Percentiles rank a stretch among this genome's conserved stretches.
Evolutionary conservation across 352 stramenopile genomes (phyloP).

Genomic region (Globisporangium carolinianum): DNA sequence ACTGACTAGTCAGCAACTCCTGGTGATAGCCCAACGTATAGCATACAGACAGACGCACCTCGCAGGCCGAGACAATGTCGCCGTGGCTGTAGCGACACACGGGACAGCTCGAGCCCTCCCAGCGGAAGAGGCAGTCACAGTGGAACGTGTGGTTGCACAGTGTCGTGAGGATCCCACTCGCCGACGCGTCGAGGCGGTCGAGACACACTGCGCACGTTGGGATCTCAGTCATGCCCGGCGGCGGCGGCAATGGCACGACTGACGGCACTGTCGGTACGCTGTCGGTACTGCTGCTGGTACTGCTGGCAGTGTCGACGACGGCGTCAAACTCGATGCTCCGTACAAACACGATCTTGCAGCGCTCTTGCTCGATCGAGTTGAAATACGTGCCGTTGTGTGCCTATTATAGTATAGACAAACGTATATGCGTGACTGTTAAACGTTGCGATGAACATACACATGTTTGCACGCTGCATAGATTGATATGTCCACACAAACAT

Average conservation of each 20-base stretch:
- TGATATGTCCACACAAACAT: no score
- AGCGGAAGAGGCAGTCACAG: slow-evolving; percentile 93
- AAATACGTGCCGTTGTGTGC: slow-evolving; percentile 88
- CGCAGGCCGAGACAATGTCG: slow-evolving; percentile 89
- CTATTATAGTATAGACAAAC: slow-evolving; percentile 8
- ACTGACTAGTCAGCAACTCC: background rate
- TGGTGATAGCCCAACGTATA: background rate
- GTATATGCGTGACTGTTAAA: background rate
- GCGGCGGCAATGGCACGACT: slow-evolving; percentile 23
- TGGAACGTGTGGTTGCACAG: slow-evolving; percentile 98
- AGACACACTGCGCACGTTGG: slow-evolving; percentile 90
- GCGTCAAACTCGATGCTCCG: slow-evolving; percentile 82
- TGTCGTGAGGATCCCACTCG: slow-evolving; percentile 92
- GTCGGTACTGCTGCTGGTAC: slow-evolving; percentile 1
- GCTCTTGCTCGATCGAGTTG: slow-evolving; percentile 89
- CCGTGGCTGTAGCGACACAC: slow-evolving; percentile 96
- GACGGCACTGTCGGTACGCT: background rate
- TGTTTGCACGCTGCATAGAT: no score
- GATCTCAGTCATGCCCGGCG: slow-evolving; percentile 80
- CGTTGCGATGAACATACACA: no score
- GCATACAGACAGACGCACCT: slow-evolving; percentile 24
- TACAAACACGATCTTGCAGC: slow-evolving; percentile 89
- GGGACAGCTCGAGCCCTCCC: slow-evolving; percentile 93
- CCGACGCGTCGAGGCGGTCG: slow-evolving; percentile 80
- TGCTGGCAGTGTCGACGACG: slow-evolving; percentile 16